Evolutionary conservation across 2,329 filamentous ascomycete species (phyloP).

Genomic region (Scedosporium boydii): DNA sequence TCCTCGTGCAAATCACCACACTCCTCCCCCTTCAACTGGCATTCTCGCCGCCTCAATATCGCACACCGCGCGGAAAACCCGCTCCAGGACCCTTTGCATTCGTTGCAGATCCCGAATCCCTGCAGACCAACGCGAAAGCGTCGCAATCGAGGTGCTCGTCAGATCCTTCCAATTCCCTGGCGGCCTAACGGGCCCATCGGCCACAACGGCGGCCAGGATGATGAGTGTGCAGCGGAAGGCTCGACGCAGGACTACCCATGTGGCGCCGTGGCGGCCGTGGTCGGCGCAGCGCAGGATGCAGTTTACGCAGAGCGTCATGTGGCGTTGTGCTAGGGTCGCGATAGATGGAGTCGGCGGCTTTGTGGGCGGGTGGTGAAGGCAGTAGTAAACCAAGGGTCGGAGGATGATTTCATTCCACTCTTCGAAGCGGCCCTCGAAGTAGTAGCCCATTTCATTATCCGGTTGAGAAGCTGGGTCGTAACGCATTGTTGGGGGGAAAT

Average conservation of each 20-base stretch:
- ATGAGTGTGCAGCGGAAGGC: slow-evolving; percentile 7
- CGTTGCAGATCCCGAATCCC: slow-evolving; percentile 1
- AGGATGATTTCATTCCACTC: slow-evolving; percentile 11
- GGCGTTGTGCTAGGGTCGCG: slow-evolving; percentile 8
- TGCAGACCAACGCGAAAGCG: neutral
- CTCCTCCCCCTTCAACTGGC: neutral
- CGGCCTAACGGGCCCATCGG: neutral
- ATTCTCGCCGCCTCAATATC: neutral
- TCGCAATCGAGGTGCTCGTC: neutral
- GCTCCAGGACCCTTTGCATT: slow-evolving; percentile 4
- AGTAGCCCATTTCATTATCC: slow-evolving; percentile 10
- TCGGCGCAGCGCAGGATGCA: slow-evolving; percentile 6
- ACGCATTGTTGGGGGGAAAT: slow-evolving; percentile 9
- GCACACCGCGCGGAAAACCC: slow-evolving; percentile 3
- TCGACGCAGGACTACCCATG: slow-evolving; percentile 9
- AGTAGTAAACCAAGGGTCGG: slow-evolving; percentile 10
- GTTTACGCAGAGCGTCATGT: slow-evolving; percentile 7
- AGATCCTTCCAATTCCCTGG: slow-evolving; percentile 3
- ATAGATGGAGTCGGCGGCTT: neutral
- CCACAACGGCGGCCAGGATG: slow-evolving; percentile 7
- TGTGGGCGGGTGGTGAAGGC: slow-evolving; percentile 5
- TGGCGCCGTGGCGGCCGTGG: slow-evolving; percentile 10
- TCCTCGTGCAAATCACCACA: neutral
- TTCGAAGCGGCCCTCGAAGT: slow-evolving; percentile 9
- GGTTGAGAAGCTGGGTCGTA: slow-evolving; percentile 7